phyloP scores from a whole-genome alignment of 768 basidiomycete species.

The Lentinula boryana region DNA sequence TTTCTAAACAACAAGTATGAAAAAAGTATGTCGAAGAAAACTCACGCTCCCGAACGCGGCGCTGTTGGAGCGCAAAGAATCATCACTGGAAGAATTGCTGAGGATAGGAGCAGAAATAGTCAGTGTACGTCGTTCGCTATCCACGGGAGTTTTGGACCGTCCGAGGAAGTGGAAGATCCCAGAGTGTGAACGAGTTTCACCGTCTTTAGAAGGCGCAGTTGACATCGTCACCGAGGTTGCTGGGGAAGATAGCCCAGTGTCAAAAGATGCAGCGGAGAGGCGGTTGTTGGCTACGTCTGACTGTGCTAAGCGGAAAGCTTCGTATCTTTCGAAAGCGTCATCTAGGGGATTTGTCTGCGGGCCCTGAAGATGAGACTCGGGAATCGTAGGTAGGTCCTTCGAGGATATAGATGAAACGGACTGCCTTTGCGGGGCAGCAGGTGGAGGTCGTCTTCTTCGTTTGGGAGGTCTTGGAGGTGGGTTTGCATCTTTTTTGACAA shows the following conservation, averaged over 20 bases:
- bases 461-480: slow-evolving; percentile 38
- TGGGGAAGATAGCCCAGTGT: slow-evolving; percentile 39
- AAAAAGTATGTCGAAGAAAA: slow-evolving; percentile 10
- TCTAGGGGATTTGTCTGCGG: slow-evolving; percentile 44
- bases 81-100: slow-evolving; percentile 19
- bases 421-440: slow-evolving; percentile 37
- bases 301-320: slow-evolving; percentile 64
- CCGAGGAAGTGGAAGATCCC: slow-evolving; percentile 60
- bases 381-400: slow-evolving; percentile 54
- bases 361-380: slow-evolving; percentile 27
- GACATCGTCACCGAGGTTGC: slow-evolving; percentile 25
- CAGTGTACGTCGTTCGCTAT: slow-evolving; percentile 36
- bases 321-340: slow-evolving; percentile 88
- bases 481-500: slow-evolving; percentile 58
- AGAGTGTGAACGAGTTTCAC: slow-evolving; percentile 35
- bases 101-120: slow-evolving; percentile 69
- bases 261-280: slow-evolving; percentile 60
- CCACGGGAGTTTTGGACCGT: slow-evolving; percentile 45
- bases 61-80: slow-evolving; percentile 38
- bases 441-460: slow-evolving; percentile 35
- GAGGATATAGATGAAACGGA: slow-evolving; percentile 21
- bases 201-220: slow-evolving; percentile 22
- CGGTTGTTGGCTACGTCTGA: slow-evolving; percentile 36
- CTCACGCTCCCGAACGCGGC: slow-evolving; percentile 66
- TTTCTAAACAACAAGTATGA: neutral